Base-by-base conservation (phyloP, 768 basidiomycete species). In the Tylopilus rubrobrunneus region DNA sequence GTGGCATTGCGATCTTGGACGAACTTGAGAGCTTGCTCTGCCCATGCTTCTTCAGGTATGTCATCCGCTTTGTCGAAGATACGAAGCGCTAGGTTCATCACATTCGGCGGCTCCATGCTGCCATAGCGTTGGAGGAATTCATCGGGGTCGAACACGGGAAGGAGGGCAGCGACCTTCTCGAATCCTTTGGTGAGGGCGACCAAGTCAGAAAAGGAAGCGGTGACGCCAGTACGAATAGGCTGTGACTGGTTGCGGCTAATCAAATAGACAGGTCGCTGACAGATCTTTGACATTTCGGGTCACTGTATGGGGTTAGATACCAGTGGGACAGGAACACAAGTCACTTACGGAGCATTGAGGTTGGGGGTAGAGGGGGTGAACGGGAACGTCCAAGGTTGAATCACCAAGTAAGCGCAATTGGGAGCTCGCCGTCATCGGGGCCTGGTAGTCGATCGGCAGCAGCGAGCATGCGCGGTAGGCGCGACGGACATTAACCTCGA, bases 191-290 rank as follows among this genome's bases (percentile, higher is more conserved):
- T 68, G 53, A 95, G 76, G 14, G 87, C 78, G 3, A 72, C 70
- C 47, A 92, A 69, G 68, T 87, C 85, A 48, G 86, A 84, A 81
- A 92, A 98, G 2, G 94, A 92, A 31, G 93, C 87, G 60, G 98
- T 90, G 28, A 89, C 89, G 60, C 97, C 97, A 57, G 82, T 89
- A 44, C 97, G 89, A 37, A 90, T 73, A 23, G 97, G 96, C 66
- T 98, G 93, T 7, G 86, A 81, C 68, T 93, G 89, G 67, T 87
- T 84, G 57, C 84, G 85, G 66, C 76, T 84, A 71, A 98, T 92
- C 72, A 98, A 79, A 71, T 94, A 98, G 44, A 92, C 59, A 99
- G 76, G 68, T 99, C 97, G 63, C 93, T 96, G 64, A 98, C 95
- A 17, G 94, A 97, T 19, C 86, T 95, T 55, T 92, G 85, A 56